phyloP scores from a whole-genome alignment of 805 yeast species.

The Nakazawaea wyomingensis region DNA sequence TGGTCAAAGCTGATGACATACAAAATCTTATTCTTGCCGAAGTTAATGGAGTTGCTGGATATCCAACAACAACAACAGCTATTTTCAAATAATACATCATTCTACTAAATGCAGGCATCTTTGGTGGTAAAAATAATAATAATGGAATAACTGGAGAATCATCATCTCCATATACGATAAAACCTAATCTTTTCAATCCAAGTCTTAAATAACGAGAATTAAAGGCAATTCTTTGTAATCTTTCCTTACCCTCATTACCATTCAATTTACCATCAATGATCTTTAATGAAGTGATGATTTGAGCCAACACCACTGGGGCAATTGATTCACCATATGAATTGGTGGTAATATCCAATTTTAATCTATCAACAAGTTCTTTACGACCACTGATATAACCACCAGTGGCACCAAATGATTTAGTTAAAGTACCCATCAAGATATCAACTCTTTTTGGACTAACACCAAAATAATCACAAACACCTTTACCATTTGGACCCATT shows the following conservation, averaged over 20 bases:
- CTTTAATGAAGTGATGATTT: conserved; percentile 73
- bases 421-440: conserved; percentile 93
- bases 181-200: conserved; percentile 89
- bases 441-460: conserved; percentile 75
- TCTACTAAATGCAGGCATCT: conserved; percentile 90
- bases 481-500: conserved; percentile 91
- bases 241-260: conserved; percentile 91
- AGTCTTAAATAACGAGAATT: conserved; percentile 89
- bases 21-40: conserved; percentile 91
- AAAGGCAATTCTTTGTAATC: conserved; percentile 91
- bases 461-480: conserved; percentile 90
- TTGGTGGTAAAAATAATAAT: conserved; percentile 81
- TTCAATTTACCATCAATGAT: conserved; percentile 76
- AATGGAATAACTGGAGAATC: conserved; percentile 96
- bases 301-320: conserved; percentile 89
- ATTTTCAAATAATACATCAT: conserved; percentile 72
- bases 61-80: conserved; percentile 95
- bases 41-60: conserved; percentile 94
- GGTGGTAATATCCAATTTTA: conserved; percentile 69
- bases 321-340: conserved; percentile 77
- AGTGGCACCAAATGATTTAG: conserved; percentile 97
- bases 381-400: conserved; percentile 95
- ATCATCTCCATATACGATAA: conserved; percentile 89
- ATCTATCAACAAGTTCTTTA: conserved; percentile 61
- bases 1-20: conserved; percentile 85